phyloP scores from a whole-genome alignment of 2,329 filamentous ascomycete species.

The Scedosporium boydii region DNA sequence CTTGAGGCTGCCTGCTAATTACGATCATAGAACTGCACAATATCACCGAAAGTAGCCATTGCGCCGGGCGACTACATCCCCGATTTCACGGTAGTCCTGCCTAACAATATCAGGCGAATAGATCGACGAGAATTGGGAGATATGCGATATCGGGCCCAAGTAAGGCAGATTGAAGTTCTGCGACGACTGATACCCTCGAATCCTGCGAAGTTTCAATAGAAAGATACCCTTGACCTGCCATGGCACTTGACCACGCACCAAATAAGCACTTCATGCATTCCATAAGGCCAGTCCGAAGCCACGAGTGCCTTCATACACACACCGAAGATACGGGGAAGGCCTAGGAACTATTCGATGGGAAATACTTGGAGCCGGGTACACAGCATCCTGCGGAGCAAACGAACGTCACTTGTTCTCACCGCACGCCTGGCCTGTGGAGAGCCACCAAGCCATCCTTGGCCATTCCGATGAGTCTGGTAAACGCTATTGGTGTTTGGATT shows the following conservation, averaged over 20 bases:
- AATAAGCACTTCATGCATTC: neutral
- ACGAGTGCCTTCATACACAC: neutral
- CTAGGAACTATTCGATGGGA: too few relatives aligned
- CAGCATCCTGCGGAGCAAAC: too few relatives aligned
- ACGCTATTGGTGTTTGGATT: neutral
- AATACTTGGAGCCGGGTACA: too few relatives aligned
- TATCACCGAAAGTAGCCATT: constrained; percentile 55
- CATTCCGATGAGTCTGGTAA: neutral
- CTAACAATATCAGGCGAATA: constrained; percentile 46
- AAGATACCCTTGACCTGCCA: neutral
- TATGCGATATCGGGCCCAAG: constrained; percentile 52
- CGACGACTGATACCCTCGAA: constrained; percentile 58
- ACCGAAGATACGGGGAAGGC: too few relatives aligned
- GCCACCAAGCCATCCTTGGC: neutral
- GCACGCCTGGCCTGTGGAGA: too few relatives aligned
- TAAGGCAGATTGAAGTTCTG: constrained; percentile 59
- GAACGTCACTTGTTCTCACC: too few relatives aligned
- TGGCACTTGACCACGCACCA: neutral
- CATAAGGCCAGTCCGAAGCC: neutral
- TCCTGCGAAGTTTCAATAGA: constrained; percentile 32
- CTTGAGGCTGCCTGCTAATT: constrained; percentile 13
- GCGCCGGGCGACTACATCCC: constrained; percentile 47
- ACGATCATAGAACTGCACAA: constrained; percentile 52
- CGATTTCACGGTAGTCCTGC: constrained; percentile 62
- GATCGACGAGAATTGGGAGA: constrained; percentile 55